Conservation (phyloP, 2,329 filamentous ascomycete species). For the Amylocarpus encephaloides region DNA sequence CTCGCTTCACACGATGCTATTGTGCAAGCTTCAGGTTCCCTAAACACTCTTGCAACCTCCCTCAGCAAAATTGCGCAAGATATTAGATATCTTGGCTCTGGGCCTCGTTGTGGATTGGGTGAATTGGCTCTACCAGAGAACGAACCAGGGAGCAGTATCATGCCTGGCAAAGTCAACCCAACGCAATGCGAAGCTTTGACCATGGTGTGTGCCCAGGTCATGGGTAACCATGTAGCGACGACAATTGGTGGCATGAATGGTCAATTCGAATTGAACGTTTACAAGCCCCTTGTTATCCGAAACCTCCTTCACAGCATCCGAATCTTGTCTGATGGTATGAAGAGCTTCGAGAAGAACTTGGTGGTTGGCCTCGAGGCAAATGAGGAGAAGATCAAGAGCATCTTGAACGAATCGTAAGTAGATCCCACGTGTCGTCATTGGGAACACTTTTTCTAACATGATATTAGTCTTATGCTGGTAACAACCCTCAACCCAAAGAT, state of each 20-base stretch:
- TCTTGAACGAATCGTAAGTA: conserved; percentile 88
- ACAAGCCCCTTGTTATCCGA: conserved; percentile 93
- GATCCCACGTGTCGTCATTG: too few species aligned
- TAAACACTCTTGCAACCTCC: conserved; percentile 87
- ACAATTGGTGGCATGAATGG: conserved; percentile 96
- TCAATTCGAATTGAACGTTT: conserved; percentile 98
- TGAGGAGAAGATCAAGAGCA: conserved; percentile 80
- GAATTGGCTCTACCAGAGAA: conserved; percentile 94
- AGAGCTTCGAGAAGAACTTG: conserved; percentile 89
- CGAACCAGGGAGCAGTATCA: conserved; percentile 95
- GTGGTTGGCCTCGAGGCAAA: conserved; percentile 85
- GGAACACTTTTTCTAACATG: conserved; percentile 26
- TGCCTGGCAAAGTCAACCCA: conserved; percentile 99
- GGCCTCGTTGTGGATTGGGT: conserved; percentile 89
- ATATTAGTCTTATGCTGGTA: conserved; percentile 81
- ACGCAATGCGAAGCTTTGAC: conserved; percentile 97
- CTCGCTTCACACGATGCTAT: conserved; percentile 93
- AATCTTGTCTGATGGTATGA: conserved; percentile 86
- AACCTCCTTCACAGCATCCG: conserved; percentile 91
- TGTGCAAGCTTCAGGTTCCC: conserved; percentile 84
- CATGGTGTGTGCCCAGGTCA: conserved; percentile 96
- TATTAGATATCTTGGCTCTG: conserved; percentile 92
- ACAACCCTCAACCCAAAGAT: conserved; percentile 97
- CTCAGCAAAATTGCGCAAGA: conserved; percentile 98
- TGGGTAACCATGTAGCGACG: conserved; percentile 91